These are phyloP conservation scores for Epichloe uncinata DNA, from an alignment of 2,329 filamentous ascomycete genomes.

Conservation along the genomic window DNA sequence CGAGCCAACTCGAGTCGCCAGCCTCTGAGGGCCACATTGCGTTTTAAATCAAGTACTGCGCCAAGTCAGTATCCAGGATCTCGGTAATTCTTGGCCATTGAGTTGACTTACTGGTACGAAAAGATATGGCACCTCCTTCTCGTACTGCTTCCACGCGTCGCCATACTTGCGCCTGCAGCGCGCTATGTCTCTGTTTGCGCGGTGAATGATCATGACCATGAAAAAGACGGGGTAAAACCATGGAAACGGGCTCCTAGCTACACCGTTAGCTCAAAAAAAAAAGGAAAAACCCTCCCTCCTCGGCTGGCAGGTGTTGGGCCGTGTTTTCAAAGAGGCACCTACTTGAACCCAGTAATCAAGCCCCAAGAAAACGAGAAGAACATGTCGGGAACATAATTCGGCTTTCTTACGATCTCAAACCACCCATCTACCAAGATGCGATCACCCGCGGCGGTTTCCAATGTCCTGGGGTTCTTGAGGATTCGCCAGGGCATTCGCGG, in stretches of 20 bases:
- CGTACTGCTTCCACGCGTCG: slow-evolving; percentile 68
- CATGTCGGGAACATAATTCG: slow-evolving; percentile 35
- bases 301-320: no score
- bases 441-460: slow-evolving; percentile 57
- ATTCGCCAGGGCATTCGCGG: slow-evolving; percentile 79
- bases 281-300: no score
- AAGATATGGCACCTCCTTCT: slow-evolving; percentile 63
- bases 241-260: slow-evolving; percentile 55
- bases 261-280: no score
- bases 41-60: no score
- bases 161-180: slow-evolving; percentile 71
- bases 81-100: no score
- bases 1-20: no score
- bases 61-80: no score
- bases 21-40: no score
- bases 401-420: slow-evolving; percentile 61
- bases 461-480: slow-evolving; percentile 66
- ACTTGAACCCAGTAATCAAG: slow-evolving; percentile 36
- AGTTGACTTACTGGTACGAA: slow-evolving; percentile 54
- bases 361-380: slow-evolving; percentile 39
- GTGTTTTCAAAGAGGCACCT: slow-evolving; percentile 4
- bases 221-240: slow-evolving; percentile 91
- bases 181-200: slow-evolving; percentile 62
- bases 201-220: slow-evolving; percentile 66
- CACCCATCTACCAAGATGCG: slow-evolving; percentile 68